Conservation (phyloP, 1,284 basidiomycete genomes). For the Phylloboletellus chloephorus region DNA sequence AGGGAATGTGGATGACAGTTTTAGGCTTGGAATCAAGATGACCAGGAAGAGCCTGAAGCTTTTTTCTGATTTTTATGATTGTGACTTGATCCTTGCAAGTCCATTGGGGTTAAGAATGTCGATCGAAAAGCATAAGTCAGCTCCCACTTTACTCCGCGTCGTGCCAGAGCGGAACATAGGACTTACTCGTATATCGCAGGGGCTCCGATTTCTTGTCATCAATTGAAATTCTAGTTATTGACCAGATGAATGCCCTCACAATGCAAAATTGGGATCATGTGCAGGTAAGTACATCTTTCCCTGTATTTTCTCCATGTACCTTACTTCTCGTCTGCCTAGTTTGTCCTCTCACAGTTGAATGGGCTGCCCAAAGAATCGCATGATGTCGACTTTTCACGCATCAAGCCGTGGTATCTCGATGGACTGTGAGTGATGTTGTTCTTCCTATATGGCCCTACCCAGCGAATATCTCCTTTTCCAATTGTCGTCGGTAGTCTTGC, state of each 20-base stretch:
- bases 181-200: conserved; percentile 36
- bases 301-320: background rate
- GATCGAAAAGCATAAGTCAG: conserved; percentile 90
- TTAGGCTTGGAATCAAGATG: conserved; percentile 88
- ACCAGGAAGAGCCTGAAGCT: conserved; percentile 86
- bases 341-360: conserved; percentile 81
- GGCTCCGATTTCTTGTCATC: conserved; percentile 88
- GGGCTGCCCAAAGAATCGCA: conserved; percentile 88
- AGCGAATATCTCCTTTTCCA: background rate
- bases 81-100: conserved; percentile 90
- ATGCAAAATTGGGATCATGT: conserved; percentile 99
- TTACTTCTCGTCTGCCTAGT: conserved; percentile 44
- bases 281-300: conserved; percentile 47
- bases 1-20: conserved; percentile 97
- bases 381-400: conserved; percentile 92
- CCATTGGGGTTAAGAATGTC: conserved; percentile 88
- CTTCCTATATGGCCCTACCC: too few relatives aligned
- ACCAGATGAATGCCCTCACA: conserved; percentile 87
- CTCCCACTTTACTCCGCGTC: conserved; percentile 4
- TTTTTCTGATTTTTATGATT: conserved; percentile 86
- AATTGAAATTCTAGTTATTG: conserved; percentile 89
- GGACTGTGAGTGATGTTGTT: conserved; percentile 84
- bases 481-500: background rate
- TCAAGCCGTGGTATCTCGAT: conserved; percentile 97
- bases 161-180: background rate